Percentiles rank a stretch among this genome's conserved stretches.
Evolutionary conservation across 257 asterid genomes (phyloP).

Genomic region (Jaltomata sinuosa): DNA sequence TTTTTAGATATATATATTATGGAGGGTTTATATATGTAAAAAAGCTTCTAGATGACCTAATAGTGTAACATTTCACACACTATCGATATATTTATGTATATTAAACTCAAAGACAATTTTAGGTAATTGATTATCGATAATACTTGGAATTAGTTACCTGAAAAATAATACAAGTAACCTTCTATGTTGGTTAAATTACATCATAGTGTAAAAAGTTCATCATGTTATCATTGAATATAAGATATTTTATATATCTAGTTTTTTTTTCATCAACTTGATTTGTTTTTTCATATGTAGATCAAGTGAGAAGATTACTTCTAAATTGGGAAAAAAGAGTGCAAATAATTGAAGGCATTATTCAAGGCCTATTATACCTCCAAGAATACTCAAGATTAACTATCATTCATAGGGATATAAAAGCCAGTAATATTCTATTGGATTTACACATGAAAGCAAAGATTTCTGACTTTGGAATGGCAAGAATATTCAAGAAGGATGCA

Average conservation of each 20-base stretch:
- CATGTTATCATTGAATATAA: not conserved
- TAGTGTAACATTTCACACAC: no score
- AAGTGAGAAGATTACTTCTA: not conserved
- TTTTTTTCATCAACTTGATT: not conserved
- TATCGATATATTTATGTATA: no score
- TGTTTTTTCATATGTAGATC: not conserved
- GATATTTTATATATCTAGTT: not conserved
- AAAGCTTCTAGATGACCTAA: no score
- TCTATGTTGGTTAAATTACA: no score
- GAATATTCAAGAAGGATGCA: not conserved
- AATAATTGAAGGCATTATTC: not conserved
- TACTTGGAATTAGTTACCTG: no score
- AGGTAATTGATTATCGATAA: no score
- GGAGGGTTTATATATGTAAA: no score
- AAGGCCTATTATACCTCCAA: not conserved
- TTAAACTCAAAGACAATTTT: no score
- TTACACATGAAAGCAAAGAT: not conserved
- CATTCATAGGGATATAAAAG: not conserved
- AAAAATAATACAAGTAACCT: no score
- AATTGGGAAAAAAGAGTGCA: not conserved
- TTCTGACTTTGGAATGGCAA: not conserved
- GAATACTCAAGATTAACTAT: not conserved
- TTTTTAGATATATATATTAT: no score
- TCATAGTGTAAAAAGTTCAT: not conserved
- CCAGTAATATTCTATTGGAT: not conserved